A percentile compares a stretch with the other conserved stretches of the same genome.
Conservation (phyloP, 208 protist species). For the Wallacemonas sp. region DNA sequence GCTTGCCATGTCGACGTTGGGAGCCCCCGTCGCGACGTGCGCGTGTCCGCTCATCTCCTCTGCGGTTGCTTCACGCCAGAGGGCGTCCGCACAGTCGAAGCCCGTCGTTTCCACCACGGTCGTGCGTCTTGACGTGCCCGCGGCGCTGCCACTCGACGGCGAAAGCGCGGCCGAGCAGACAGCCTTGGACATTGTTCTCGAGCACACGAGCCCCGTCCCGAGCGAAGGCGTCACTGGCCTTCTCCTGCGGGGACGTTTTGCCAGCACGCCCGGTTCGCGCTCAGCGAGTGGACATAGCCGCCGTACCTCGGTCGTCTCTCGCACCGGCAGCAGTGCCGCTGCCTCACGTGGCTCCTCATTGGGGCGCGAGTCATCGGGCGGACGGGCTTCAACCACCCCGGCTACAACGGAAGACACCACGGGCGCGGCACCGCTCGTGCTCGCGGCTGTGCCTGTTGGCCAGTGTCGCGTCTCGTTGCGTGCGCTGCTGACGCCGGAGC, state of each 20-base stretch:
- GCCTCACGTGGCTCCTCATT: neutral
- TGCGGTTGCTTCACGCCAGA: too few relatives aligned
- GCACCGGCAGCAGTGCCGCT: neutral
- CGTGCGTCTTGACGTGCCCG: neutral
- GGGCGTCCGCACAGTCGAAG: too few relatives aligned
- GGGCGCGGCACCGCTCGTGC: neutral
- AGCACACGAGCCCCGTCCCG: neutral
- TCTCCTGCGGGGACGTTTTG: too few relatives aligned
- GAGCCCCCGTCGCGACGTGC: neutral
- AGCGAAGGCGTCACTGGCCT: too few relatives aligned
- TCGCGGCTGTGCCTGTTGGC: neutral
- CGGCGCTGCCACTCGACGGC: neutral
- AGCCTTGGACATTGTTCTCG: conserved; percentile 2
- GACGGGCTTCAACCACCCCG: neutral
- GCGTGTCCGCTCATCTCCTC: neutral
- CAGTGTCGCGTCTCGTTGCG: conserved; percentile 13
- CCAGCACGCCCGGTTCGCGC: too few relatives aligned
- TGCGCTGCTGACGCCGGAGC: conserved; percentile 22
- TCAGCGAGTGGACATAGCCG: neutral
- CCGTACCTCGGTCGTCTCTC: conserved; percentile 4
- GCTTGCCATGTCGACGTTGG: neutral
- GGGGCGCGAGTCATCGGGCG: neutral
- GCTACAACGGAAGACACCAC: neutral
- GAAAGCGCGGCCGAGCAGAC: neutral
- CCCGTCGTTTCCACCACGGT: neutral